Evolutionary conservation across 164 flowering plant species (phyloP).

Genomic region (Kingdonia uniflora): DNA sequence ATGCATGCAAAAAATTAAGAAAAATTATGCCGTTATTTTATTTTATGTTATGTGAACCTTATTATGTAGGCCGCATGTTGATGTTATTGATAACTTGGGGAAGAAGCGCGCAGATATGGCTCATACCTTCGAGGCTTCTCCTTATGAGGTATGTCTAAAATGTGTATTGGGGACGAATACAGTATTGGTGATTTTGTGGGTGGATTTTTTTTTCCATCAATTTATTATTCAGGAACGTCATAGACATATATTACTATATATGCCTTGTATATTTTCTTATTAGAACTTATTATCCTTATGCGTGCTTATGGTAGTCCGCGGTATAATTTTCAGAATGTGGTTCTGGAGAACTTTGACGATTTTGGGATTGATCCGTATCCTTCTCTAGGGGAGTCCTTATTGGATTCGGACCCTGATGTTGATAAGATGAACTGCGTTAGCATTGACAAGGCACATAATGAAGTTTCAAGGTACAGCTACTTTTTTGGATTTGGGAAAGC

Average conservation of each 20-base stretch:
- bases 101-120: constrained; percentile 5
- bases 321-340: constrained; percentile 27
- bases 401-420: constrained; percentile 15
- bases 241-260: background rate
- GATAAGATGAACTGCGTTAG: constrained; percentile 14
- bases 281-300: too few species aligned
- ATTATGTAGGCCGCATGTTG: constrained; percentile 19
- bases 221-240: too few species aligned
- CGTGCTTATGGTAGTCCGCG: too few species aligned
- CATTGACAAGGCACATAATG: constrained; percentile 11
- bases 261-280: background rate
- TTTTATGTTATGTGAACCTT: constrained; percentile 2
- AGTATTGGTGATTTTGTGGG: background rate
- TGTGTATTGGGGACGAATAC: too few species aligned
- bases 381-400: constrained; percentile 18
- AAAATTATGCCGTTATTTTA: background rate
- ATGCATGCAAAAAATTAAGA: background rate
- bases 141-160: constrained; percentile 12
- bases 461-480: constrained; percentile 23
- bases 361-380: constrained; percentile 51
- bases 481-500: background rate
- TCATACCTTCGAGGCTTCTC: constrained; percentile 6
- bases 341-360: constrained; percentile 44
- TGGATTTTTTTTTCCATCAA: background rate
- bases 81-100: constrained; percentile 9